Evolutionary conservation across 257 asterid genomes (phyloP).

Genomic region (Rehmannia glutinosa): DNA sequence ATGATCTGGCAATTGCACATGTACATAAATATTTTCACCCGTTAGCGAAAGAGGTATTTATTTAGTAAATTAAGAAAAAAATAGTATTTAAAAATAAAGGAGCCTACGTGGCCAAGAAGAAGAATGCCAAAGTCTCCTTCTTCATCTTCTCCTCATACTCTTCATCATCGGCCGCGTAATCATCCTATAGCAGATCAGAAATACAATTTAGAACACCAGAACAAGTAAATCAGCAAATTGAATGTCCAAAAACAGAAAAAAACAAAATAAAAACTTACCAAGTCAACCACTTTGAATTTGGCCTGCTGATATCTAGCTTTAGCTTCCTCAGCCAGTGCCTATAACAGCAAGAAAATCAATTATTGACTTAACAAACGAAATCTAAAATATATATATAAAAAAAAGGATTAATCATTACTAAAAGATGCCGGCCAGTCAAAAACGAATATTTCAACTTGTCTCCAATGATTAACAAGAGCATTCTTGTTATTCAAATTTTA

Average conservation of each 20-base stretch:
- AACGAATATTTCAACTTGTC: slow-evolving; percentile 35
- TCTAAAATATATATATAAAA: background rate
- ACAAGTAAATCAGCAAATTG: background rate
- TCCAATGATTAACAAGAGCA: slow-evolving; percentile 12
- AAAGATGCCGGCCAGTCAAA: background rate
- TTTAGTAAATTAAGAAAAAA: slow-evolving; percentile 5
- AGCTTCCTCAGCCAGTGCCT: slow-evolving; percentile 97
- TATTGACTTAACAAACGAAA: background rate
- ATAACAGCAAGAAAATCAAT: slow-evolving; percentile 20
- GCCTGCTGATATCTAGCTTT: slow-evolving; percentile 89
- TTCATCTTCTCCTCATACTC: slow-evolving; percentile 87
- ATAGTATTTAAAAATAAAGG: background rate
- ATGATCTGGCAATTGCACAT: slow-evolving; percentile 15
- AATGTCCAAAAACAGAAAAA: background rate
- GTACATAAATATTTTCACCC: background rate
- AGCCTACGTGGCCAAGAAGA: slow-evolving; percentile 95
- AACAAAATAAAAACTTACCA: slow-evolving; percentile 43
- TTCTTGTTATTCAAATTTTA: background rate
- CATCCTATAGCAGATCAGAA: slow-evolving; percentile 53
- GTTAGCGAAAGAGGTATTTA: background rate
- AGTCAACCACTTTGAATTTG: slow-evolving; percentile 63
- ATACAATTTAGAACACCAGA: slow-evolving; percentile 1
- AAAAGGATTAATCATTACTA: background rate
- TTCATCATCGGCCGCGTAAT: slow-evolving; percentile 94
- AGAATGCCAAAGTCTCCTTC: slow-evolving; percentile 75